Conservation (phyloP, 805 yeast genomes). For the Ogataea wickerhamii region DNA sequence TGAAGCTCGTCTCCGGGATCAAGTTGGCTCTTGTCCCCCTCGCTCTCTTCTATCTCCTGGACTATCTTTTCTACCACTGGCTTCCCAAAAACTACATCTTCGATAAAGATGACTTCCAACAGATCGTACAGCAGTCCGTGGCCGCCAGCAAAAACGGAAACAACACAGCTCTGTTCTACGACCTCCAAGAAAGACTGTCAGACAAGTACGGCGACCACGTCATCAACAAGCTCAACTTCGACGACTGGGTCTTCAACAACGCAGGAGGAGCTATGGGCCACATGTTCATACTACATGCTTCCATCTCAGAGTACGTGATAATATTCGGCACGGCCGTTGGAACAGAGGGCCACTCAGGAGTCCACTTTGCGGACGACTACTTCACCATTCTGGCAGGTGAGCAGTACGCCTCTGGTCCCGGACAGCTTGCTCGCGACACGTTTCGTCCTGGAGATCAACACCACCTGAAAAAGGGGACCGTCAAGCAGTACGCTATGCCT, state of each 20-base stretch:
- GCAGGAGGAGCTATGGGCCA: slow-evolving; percentile 99
- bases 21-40: slow-evolving; percentile 25
- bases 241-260: slow-evolving; percentile 94
- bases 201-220: slow-evolving; percentile 61
- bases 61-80: slow-evolving; percentile 53
- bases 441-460: slow-evolving; percentile 87
- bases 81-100: slow-evolving; percentile 70
- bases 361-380: slow-evolving; percentile 96
- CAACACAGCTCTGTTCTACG: slow-evolving; percentile 59
- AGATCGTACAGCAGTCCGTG: slow-evolving; percentile 53
- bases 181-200: slow-evolving; percentile 55
- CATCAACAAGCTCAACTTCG: slow-evolving; percentile 66
- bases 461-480: slow-evolving; percentile 66
- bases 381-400: slow-evolving; percentile 84
- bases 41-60: slow-evolving; percentile 32
- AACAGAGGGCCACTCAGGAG: slow-evolving; percentile 94
- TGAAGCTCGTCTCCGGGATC: slow-evolving; percentile 9
- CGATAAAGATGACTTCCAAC: slow-evolving; percentile 59
- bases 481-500: slow-evolving; percentile 86
- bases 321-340: slow-evolving; percentile 92
- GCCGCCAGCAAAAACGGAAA: slow-evolving; percentile 52
- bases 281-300: slow-evolving; percentile 93
- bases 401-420: slow-evolving; percentile 69
- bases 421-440: slow-evolving; percentile 60
- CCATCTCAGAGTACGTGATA: slow-evolving; percentile 87